phyloP scores from a whole-genome alignment of 2,329 filamentous ascomycete genomes.

The Cryphonectria carpinicola region DNA sequence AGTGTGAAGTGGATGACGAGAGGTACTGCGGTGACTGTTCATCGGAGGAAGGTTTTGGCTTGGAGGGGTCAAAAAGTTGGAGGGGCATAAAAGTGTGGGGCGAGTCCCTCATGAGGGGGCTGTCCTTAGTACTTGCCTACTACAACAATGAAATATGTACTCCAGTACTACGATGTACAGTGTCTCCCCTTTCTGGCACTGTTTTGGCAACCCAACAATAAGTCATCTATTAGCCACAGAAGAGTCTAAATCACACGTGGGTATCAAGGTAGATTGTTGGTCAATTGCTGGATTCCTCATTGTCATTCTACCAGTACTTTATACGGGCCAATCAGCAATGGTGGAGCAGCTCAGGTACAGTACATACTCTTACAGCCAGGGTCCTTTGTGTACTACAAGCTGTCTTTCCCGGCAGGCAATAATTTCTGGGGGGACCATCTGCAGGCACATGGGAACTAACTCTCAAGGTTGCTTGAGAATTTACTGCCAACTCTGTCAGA shows the following conservation, averaged over 20 bases:
- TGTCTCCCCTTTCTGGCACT: not conserved
- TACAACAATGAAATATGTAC: not conserved
- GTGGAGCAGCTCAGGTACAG: not conserved
- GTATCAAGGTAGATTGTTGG: not conserved
- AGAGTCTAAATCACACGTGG: too few species aligned
- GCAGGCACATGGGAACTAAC: not conserved
- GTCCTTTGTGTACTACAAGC: not conserved
- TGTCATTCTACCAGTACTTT: not conserved
- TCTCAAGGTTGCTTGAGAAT: not conserved
- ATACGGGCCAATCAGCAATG: not conserved
- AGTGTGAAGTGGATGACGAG: too few species aligned
- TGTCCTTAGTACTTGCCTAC: not conserved
- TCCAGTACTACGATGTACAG: too few species aligned
- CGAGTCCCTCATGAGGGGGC: not conserved
- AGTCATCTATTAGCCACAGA: not conserved
- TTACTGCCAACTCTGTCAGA: not conserved
- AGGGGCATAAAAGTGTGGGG: conserved; percentile 5
- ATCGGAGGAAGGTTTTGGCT: not conserved
- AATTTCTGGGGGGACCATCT: not conserved
- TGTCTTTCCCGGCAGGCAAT: conserved; percentile 14
- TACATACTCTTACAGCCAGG: not conserved
- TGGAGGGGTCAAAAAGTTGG: conserved; percentile 1
- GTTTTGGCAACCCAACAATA: not conserved
- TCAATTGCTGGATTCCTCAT: not conserved
- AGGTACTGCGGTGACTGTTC: not conserved